phyloP scores from a whole-genome alignment of 2,329 filamentous ascomycete genomes.

The Dactylellina leptospora region DNA sequence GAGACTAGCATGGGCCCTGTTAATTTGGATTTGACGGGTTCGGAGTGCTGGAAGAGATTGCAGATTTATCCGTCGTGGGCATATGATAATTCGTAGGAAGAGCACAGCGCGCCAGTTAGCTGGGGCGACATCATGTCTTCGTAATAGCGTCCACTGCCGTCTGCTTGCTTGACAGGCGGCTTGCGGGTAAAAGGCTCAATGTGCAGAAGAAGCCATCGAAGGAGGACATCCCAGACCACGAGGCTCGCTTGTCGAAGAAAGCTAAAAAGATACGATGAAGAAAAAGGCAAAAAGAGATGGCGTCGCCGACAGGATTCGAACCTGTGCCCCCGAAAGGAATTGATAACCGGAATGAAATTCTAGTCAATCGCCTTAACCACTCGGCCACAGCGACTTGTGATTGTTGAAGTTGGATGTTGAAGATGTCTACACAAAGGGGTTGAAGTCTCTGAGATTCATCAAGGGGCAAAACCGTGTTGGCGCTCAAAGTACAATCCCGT shows the following conservation, averaged over 20 bases:
- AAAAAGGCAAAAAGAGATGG: slow-evolving; percentile 19
- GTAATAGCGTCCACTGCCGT: slow-evolving; percentile 21
- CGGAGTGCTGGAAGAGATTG: slow-evolving; percentile 24
- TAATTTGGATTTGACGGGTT: not conserved
- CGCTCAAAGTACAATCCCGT: too few species aligned
- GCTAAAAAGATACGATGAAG: not conserved
- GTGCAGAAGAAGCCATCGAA: too few species aligned
- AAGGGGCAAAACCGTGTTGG: not conserved
- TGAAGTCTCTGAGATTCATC: not conserved
- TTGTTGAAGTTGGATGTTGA: not conserved
- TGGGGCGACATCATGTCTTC: slow-evolving; percentile 35
- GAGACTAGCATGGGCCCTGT: not conserved
- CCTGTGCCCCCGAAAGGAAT: slow-evolving; percentile 41
- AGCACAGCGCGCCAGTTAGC: not conserved
- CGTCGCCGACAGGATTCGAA: slow-evolving; percentile 44
- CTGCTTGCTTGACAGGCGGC: slow-evolving; percentile 44
- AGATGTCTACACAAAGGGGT: not conserved
- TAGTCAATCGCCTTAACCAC: slow-evolving; percentile 49
- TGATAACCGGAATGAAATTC: slow-evolving; percentile 32
- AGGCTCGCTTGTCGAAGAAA: not conserved
- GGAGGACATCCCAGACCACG: too few species aligned
- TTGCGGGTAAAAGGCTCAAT: slow-evolving; percentile 34
- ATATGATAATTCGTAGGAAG: slow-evolving; percentile 1
- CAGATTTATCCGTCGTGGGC: slow-evolving; percentile 36
- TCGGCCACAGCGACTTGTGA: slow-evolving; percentile 40